These are phyloP conservation scores for Elaeis oleifera DNA, from an alignment of 202 grass and related monocot genomes.

Conservation along the genomic window DNA sequence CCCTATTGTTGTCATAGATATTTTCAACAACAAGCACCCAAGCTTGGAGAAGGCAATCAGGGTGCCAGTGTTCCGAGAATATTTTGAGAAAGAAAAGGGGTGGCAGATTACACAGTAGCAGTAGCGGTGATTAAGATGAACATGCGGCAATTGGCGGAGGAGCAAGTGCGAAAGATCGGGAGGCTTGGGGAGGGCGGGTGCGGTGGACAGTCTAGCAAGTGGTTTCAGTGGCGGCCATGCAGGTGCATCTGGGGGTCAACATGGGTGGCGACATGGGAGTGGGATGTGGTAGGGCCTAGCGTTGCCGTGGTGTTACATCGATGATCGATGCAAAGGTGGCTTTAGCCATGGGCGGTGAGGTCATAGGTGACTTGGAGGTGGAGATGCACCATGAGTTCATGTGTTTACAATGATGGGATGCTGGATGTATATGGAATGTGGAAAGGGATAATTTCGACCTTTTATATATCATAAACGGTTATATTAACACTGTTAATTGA, in stretches of 20 bases:
- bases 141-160: neutral
- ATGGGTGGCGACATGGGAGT: neutral
- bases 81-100: neutral
- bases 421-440: too few relatives aligned
- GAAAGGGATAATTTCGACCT: too few relatives aligned
- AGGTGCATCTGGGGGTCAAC: neutral
- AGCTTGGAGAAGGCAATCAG: neutral
- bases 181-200: neutral
- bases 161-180: conserved; percentile 5
- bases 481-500: too few relatives aligned
- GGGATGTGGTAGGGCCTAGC: conserved; percentile 3
- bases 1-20: too few relatives aligned
- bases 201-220: neutral
- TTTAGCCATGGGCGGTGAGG: too few relatives aligned
- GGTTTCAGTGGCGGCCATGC: neutral
- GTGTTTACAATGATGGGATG: too few relatives aligned
- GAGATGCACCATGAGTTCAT: neutral
- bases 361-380: too few relatives aligned
- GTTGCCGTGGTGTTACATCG: neutral
- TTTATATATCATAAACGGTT: too few relatives aligned
- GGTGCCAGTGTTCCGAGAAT: neutral
- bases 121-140: neutral
- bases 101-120: neutral
- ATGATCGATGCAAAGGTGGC: too few relatives aligned
- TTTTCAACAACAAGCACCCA: neutral